These are phyloP conservation scores for Nothomitra cinnamomea DNA, from an alignment of 2,329 filamentous ascomycete genomes.

Conservation along the genomic window DNA sequence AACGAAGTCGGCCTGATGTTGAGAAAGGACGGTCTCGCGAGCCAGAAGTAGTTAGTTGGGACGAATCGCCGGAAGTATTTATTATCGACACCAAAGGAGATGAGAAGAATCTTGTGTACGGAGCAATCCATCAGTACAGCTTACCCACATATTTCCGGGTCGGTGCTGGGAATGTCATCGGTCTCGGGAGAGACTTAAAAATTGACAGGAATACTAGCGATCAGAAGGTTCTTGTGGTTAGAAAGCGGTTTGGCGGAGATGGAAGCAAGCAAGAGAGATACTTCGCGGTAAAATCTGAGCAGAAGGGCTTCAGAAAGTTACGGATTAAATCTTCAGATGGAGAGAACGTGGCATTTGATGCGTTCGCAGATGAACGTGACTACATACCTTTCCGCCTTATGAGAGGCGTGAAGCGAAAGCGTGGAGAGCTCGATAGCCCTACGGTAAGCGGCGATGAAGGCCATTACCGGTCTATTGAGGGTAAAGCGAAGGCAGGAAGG, in stretches of 20 bases:
- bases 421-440: constrained; percentile 13
- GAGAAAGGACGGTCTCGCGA: neutral
- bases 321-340: constrained; percentile 1
- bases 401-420: constrained; percentile 24
- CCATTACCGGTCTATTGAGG: constrained; percentile 49
- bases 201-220: constrained; percentile 49
- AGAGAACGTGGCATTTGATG: neutral
- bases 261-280: constrained; percentile 31
- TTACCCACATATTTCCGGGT: constrained; percentile 54
- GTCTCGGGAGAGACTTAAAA: constrained; percentile 38
- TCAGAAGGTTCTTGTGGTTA: constrained; percentile 27
- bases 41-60: neutral
- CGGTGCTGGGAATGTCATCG: constrained; percentile 55
- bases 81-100: constrained; percentile 59
- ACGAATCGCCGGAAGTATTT: neutral
- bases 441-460: constrained; percentile 25
- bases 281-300: constrained; percentile 4
- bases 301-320: constrained; percentile 2
- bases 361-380: neutral
- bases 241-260: constrained; percentile 19
- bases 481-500: constrained; percentile 37
- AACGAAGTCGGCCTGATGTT: constrained; percentile 5
- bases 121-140: constrained; percentile 51
- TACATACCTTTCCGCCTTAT: constrained; percentile 5
- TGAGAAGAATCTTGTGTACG: constrained; percentile 55